phyloP scores from a whole-genome alignment of 108 stramenopile genomes.

The Hondaea fermentalgiana region DNA sequence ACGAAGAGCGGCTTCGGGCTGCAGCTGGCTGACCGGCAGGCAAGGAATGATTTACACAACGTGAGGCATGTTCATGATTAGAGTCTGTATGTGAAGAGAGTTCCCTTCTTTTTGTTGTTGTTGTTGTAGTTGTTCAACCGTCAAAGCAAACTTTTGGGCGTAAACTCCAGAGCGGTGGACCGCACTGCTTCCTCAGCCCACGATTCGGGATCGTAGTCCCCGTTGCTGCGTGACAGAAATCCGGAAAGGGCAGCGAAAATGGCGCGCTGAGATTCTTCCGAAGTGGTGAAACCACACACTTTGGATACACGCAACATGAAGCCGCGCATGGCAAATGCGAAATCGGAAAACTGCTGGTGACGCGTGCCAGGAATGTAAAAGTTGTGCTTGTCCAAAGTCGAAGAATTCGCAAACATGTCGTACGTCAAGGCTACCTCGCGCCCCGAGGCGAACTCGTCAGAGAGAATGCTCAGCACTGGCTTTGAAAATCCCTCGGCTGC shows the following conservation, averaged over 20 bases:
- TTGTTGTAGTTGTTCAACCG: not conserved
- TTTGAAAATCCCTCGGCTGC: not conserved
- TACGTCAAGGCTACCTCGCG: not conserved
- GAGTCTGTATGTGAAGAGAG: not conserved
- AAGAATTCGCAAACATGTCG: not conserved
- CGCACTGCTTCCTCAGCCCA: not conserved
- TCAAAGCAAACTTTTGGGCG: not conserved
- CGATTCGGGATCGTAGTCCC: not conserved
- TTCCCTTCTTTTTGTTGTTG: not conserved
- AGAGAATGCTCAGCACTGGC: not conserved
- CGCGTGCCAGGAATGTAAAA: slow-evolving; percentile 6
- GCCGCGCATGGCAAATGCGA: not conserved
- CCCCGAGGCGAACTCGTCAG: not conserved
- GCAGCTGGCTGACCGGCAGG: no score
- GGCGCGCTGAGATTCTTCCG: not conserved
- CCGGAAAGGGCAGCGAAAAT: not conserved
- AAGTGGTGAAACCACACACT: not conserved
- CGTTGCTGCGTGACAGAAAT: not conserved
- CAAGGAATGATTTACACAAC: no score
- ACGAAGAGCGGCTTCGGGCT: no score
- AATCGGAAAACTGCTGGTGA: not conserved
- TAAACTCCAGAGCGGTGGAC: not conserved
- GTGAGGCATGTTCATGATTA: not conserved
- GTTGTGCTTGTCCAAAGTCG: not conserved
- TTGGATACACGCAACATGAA: not conserved